These are phyloP conservation scores for Penicillium sp. DNA, from an alignment of 2,329 filamentous ascomycete species.

Conservation along the genomic window DNA sequence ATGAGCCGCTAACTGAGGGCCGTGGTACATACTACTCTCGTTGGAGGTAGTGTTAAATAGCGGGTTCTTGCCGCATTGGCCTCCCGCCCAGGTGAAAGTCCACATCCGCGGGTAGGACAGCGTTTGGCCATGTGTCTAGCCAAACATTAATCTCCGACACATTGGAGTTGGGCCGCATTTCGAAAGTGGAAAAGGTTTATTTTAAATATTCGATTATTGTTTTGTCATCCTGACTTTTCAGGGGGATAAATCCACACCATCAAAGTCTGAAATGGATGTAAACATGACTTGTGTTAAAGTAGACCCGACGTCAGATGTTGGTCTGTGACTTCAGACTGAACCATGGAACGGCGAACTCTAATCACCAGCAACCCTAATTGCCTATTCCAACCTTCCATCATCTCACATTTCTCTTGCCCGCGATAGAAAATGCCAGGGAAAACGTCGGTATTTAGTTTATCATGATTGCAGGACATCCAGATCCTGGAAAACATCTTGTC, in stretches of 20 bases:
- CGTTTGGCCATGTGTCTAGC: constrained; percentile 13
- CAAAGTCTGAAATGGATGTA: neutral
- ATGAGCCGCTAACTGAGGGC: neutral
- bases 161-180: constrained; percentile 11
- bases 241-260: too few relatives aligned
- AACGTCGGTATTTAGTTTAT: neutral
- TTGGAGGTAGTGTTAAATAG: constrained; percentile 1
- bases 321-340: constrained; percentile 8
- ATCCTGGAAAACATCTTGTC: neutral
- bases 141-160: constrained; percentile 10
- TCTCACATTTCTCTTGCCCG: neutral
- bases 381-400: constrained; percentile 3
- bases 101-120: constrained; percentile 6
- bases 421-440: neutral
- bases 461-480: neutral
- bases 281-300: neutral
- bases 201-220: neutral
- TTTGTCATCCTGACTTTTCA: too few relatives aligned
- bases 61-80: constrained; percentile 8
- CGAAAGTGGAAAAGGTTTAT: neutral
- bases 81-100: neutral
- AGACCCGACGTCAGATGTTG: constrained; percentile 4
- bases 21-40: neutral
- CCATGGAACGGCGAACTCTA: constrained; percentile 13
- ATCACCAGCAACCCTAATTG: constrained; percentile 5